A percentile compares a stretch with the other conserved stretches of the same genome.
Evolutionary conservation across 1,284 basidiomycete genomes (phyloP).

Genomic region (Fomitopsis pinicola): DNA sequence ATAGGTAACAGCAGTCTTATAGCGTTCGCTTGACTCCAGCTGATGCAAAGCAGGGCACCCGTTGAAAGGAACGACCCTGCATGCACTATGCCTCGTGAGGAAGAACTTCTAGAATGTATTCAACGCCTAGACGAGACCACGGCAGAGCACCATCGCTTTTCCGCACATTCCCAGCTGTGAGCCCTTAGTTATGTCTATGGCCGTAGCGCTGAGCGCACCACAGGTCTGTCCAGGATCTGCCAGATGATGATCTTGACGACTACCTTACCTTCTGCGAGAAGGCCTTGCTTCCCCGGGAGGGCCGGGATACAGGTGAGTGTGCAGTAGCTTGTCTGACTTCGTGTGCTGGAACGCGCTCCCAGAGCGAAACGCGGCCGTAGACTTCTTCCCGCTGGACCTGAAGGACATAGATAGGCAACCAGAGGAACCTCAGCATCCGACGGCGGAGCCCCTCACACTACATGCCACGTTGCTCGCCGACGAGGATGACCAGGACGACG

Average conservation of each 20-base stretch:
- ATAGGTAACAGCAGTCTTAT: conserved; percentile 37
- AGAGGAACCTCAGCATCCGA: not conserved
- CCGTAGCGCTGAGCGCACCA: not conserved
- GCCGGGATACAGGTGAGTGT: conserved; percentile 14
- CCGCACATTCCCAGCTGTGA: conserved; percentile 32
- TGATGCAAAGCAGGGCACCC: conserved; percentile 26
- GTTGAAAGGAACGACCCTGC: conserved; percentile 50
- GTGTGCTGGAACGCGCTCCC: not conserved
- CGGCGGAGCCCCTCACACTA: not conserved
- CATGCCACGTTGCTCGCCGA: not conserved
- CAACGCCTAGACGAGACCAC: conserved; percentile 33
- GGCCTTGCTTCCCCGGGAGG: conserved; percentile 39
- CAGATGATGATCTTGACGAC: conserved; percentile 51
- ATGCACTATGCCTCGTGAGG: conserved; percentile 53
- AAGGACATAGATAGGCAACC: not conserved
- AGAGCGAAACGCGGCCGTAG: conserved; percentile 20
- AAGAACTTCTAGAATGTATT: conserved; percentile 50
- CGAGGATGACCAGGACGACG: conserved; percentile 2
- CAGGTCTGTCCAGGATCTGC: conserved; percentile 56
- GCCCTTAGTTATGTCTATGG: conserved; percentile 9
- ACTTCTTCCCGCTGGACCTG: conserved; percentile 21
- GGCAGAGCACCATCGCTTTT: conserved; percentile 28
- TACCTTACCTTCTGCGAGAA: conserved; percentile 67
- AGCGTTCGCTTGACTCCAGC: not conserved
- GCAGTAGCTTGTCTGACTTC: not conserved